Base-by-base conservation (phyloP, 257 asterid genomes). In the Solanum ossicruentum region DNA sequence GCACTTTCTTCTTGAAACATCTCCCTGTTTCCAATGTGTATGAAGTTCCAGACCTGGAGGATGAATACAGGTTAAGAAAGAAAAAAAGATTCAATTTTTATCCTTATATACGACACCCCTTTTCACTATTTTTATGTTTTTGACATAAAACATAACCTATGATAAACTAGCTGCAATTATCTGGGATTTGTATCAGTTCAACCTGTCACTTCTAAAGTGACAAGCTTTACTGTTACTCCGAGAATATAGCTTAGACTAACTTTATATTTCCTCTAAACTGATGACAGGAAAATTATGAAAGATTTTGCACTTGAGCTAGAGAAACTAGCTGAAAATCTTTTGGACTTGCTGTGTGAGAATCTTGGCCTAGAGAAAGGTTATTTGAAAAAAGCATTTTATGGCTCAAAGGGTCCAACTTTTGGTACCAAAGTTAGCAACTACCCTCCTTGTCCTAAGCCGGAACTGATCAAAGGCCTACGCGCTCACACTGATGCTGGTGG, bases 401-500 rank as follows among this genome's bases (percentile, higher is more conserved):
- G 96, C 43, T 90, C 95, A 17, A 89, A 91, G 84, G 95, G 97
- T 5, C 92, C 94, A 2, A 91, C 88, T 78, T 93, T 92, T 86
- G 97, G 97, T 11, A 93, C 96, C 28, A 92, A 93, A 85, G 97
- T 93, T 51, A 90, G 94, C 90, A 92, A 92, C 85, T 93, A 93
- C 80, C 97, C 95, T 1, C 94, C 94, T 3, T 93, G 97, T 63
- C 97, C 95, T 17, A 87, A 88, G 41, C 95, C 97, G 1, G 97
- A 93, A 12, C 91, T 92, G 23, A 91, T 93, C 89, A 93, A 93
- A 83, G 97, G 97, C 77, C 94, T 93, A 56, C 89, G 97, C 66
- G 93, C 94, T 58, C 95, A 93, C 93, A 93, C 95, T 18, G 94
- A 93, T 58, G 97, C 97, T 12, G 95, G 97, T 11, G 95, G 97